These are phyloP conservation scores for Oidiodendron maius DNA, from an alignment of 495 filamentous ascomycete genomes.

Conservation along the genomic window DNA sequence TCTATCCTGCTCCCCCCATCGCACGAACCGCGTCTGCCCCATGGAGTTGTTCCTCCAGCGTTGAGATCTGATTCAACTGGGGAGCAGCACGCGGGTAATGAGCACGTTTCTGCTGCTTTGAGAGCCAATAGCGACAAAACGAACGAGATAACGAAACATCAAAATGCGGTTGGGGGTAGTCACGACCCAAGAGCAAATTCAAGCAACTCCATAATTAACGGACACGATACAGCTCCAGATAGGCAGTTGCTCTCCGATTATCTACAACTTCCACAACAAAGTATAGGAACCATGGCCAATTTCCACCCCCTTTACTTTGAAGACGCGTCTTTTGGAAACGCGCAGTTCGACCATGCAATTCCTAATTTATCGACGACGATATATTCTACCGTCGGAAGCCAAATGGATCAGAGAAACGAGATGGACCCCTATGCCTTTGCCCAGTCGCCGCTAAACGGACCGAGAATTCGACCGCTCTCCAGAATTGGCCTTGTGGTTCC, in stretches of 20 bases:
- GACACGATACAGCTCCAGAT: conserved; percentile 1
- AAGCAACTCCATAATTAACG: not conserved
- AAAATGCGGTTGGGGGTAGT: not conserved
- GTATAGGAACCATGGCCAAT: not conserved
- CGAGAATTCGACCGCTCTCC: conserved; percentile 2
- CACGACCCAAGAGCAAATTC: not conserved
- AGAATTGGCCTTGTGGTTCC: conserved; percentile 1
- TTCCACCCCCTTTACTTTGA: conserved; percentile 1
- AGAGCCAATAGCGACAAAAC: not conserved
- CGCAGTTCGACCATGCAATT: conserved; percentile 1
- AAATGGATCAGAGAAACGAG: not conserved
- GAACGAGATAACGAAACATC: not conserved
- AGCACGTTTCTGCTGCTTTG: not conserved
- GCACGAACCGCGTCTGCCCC: not conserved
- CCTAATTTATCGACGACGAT: not conserved
- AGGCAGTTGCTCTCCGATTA: conserved; percentile 1
- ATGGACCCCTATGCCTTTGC: not conserved
- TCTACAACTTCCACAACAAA: conserved; percentile 2
- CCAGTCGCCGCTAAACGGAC: not conserved
- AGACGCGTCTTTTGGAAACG: not conserved
- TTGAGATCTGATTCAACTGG: conserved; percentile 1
- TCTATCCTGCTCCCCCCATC: not conserved
- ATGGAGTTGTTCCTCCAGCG: not conserved
- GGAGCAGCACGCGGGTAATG: not conserved
- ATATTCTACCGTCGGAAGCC: not conserved